Evolutionary conservation across 2,329 filamentous ascomycete species (phyloP).

Genomic region (Purpureocillium lavendulum): DNA sequence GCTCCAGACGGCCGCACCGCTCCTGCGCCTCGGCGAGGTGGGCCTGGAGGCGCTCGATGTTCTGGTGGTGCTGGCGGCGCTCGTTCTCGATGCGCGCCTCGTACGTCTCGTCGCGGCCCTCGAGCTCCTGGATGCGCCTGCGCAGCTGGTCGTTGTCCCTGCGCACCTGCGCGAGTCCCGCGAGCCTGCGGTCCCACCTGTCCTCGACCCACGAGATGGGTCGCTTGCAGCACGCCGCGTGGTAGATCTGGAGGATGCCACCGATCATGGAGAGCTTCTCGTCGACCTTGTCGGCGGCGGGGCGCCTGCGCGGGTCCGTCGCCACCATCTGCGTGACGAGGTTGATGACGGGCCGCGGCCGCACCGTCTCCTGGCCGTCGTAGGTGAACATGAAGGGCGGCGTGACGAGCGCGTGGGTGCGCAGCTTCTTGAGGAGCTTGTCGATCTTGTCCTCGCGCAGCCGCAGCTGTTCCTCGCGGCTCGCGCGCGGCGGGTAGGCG

Average conservation of each 20-base stretch:
- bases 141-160: conserved; percentile 23
- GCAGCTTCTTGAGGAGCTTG: conserved; percentile 23
- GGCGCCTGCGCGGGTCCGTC: conserved; percentile 20
- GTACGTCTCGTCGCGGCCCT: conserved; percentile 31
- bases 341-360: conserved; percentile 29
- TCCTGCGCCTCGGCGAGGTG: conserved; percentile 27
- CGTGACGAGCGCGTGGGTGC: conserved; percentile 22
- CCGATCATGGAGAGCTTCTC: conserved; percentile 34
- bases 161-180: conserved; percentile 16
- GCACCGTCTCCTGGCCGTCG: conserved; percentile 27
- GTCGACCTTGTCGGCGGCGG: conserved; percentile 26
- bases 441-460: conserved; percentile 25
- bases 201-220: conserved; percentile 25
- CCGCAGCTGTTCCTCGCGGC: conserved; percentile 22
- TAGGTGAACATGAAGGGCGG: conserved; percentile 28
- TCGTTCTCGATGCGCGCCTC: conserved; percentile 27
- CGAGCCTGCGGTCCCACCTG: conserved; percentile 26
- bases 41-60: conserved; percentile 21
- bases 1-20: conserved; percentile 16
- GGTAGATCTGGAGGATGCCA: conserved; percentile 38
- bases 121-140: conserved; percentile 24
- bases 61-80: conserved; percentile 22
- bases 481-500: conserved; percentile 16
- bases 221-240: conserved; percentile 35
- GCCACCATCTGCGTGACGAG: conserved; percentile 28